Evolutionary conservation across 768 basidiomycete genomes (phyloP), one percentile per base, ranked within the genome.

Genomic region (Phlebiopsis flavidoalba): DNA sequence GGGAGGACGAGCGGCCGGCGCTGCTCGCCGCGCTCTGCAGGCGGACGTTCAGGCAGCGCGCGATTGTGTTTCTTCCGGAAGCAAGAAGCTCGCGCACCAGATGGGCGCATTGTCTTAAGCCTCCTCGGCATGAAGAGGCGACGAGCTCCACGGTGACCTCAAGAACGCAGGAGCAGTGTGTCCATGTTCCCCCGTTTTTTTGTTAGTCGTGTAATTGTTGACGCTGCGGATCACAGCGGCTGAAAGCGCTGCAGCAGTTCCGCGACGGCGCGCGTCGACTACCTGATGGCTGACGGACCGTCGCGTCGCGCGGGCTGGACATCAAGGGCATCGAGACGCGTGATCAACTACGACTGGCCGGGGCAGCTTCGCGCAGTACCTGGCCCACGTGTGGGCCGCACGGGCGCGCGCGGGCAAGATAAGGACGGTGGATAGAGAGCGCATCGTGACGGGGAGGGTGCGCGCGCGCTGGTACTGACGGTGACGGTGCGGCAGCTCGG

Each of bases 341-440:
- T 99, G 63, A 95, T 99, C 72, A 99, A 99, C 74, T 98, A 95
- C 71, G 97, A 99, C 71, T 97, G 98, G 96, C 97, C 97, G 10
- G 82, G 84, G 19, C 91, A 95, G 69, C 77, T n/a, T 98, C 36
- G 86, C 91, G 8, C 94, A 95, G 67, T 99, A 99, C 74, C 82
- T 98, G 35, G n/a, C n/a, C n/a, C 97, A 99, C 90, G 97, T 61
- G 96, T 98, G 22, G 97, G 97, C 66, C 84, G 97, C 70, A 99
- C 97, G 53, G n/a, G 97, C 97, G 31, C 88, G 97, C 70, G 96
- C 97, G 3, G 97, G 97, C 5, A 84, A 83, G 66, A 89, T n/a
- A 88, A 69, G 97, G 97, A 73, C 84, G 95, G 92, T 93, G 64
- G n/a, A n/a, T n/a, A n/a, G n/a, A 31, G 26, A 31, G 26, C 26